These are phyloP conservation scores for Darksidea phi DNA, from an alignment of 495 filamentous ascomycete species.

Conservation along the genomic window DNA sequence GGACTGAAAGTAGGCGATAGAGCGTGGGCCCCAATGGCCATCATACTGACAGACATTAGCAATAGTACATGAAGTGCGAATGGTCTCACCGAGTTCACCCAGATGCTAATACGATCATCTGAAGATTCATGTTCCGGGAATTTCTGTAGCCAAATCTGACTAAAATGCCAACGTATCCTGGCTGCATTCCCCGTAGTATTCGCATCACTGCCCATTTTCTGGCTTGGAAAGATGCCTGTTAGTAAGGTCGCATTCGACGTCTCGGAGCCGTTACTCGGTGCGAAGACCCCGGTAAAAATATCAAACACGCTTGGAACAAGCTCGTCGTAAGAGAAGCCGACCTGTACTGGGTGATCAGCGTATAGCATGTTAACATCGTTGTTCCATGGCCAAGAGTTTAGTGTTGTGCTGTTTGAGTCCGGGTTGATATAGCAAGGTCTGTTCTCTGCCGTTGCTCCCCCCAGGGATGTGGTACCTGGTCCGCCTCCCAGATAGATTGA, in stretches of 20 bases:
- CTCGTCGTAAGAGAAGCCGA: slow-evolving; percentile 40
- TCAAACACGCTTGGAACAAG: slow-evolving; percentile 50
- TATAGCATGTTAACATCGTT: slow-evolving; percentile 46
- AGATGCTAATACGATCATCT: slow-evolving; percentile 22
- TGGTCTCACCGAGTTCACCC: slow-evolving; percentile 21
- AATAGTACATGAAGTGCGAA: neutral
- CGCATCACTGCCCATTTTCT: slow-evolving; percentile 2
- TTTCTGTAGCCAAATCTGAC: slow-evolving; percentile 23
- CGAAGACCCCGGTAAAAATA: slow-evolving; percentile 9
- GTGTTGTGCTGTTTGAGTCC: slow-evolving; percentile 39
- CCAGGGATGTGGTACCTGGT: slow-evolving; percentile 14
- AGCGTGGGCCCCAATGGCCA: slow-evolving; percentile 18
- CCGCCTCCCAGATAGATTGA: slow-evolving; percentile 25
- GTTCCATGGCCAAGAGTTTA: slow-evolving; percentile 31
- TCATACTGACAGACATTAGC: slow-evolving; percentile 19
- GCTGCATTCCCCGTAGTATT: slow-evolving; percentile 23
- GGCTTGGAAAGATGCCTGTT: slow-evolving; percentile 38
- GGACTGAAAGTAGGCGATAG: slow-evolving; percentile 54
- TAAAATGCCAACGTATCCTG: slow-evolving; percentile 19
- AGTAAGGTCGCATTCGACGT: slow-evolving; percentile 26
- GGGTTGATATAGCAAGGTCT: slow-evolving; percentile 49
- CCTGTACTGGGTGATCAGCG: slow-evolving; percentile 24
- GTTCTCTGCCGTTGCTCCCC: slow-evolving; percentile 16
- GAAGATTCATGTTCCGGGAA: slow-evolving; percentile 20
- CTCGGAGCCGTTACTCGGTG: slow-evolving; percentile 12